Percentiles rank a stretch among this genome's conserved stretches.
Conservation (phyloP, 306 rosid species). For the Acacia confusa region DNA sequence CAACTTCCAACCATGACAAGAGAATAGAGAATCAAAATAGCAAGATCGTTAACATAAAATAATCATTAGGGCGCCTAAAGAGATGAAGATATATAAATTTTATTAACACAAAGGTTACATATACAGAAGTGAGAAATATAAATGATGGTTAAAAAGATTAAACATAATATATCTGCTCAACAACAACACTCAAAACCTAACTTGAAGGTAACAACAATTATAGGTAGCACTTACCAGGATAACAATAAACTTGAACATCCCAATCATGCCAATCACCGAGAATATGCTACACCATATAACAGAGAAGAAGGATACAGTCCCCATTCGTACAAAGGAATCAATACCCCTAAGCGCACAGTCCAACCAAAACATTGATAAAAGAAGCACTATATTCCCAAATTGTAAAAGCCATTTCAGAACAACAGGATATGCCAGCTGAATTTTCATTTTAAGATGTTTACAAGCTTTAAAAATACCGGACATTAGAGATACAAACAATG, state of each 20-base stretch:
- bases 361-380: slow-evolving; percentile 81
- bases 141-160: background rate
- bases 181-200: background rate
- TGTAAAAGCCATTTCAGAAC: slow-evolving; percentile 69
- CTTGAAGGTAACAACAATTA: slow-evolving; percentile 24
- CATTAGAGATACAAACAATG: slow-evolving; percentile 44
- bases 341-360: slow-evolving; percentile 79
- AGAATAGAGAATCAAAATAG: background rate
- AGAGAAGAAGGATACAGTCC: slow-evolving; percentile 88
- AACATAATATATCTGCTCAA: slow-evolving; percentile 3
- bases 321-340: slow-evolving; percentile 86
- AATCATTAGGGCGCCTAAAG: background rate
- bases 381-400: slow-evolving; percentile 66
- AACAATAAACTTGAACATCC: slow-evolving; percentile 75
- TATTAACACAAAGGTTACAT: slow-evolving; percentile 5
- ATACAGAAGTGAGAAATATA: slow-evolving; percentile 5
- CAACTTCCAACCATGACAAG: background rate
- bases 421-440: slow-evolving; percentile 69
- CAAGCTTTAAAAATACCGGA: slow-evolving; percentile 35
- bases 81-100: slow-evolving; percentile 3
- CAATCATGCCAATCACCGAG: slow-evolving; percentile 81
- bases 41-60: background rate
- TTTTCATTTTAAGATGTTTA: slow-evolving; percentile 48
- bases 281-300: slow-evolving; percentile 88
- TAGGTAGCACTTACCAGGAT: slow-evolving; percentile 64